phyloP scores from a whole-genome alignment of 2,329 filamentous ascomycete species.

The Boeremia lycopersici region DNA sequence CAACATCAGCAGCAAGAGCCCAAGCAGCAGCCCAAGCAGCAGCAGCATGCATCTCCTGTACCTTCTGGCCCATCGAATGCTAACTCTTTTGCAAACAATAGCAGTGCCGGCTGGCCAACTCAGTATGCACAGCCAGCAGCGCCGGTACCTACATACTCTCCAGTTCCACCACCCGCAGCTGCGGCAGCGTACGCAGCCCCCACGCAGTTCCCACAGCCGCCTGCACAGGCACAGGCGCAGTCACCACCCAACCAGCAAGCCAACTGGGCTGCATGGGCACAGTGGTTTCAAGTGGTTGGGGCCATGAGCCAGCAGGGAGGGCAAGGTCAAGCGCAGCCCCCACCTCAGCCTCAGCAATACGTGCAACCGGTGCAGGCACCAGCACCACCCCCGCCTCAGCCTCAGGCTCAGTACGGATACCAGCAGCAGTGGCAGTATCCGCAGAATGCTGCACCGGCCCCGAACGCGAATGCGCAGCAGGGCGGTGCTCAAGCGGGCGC shows the following conservation, averaged over 20 bases:
- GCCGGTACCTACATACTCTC: constrained; percentile 19
- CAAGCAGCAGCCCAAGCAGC: constrained; percentile 3
- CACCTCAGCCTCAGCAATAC: constrained; percentile 23
- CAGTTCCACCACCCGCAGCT: constrained; percentile 23
- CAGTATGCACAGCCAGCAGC: constrained; percentile 30
- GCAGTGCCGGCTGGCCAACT: constrained; percentile 25
- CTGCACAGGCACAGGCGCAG: constrained; percentile 5
- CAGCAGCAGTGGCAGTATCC: constrained; percentile 33
- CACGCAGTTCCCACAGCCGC: constrained; percentile 21
- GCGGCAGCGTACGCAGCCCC: constrained; percentile 24
- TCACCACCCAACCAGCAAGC: constrained; percentile 27
- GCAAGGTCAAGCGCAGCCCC: constrained; percentile 25
- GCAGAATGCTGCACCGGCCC: constrained; percentile 27
- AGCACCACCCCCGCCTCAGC: constrained; percentile 29
- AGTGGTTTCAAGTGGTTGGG: constrained; percentile 35
- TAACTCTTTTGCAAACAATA: constrained; percentile 31
- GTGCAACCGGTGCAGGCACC: constrained; percentile 25
- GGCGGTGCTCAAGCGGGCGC: constrained; percentile 29
- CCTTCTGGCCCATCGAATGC: constrained; percentile 27
- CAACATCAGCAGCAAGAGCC: constrained; percentile 18
- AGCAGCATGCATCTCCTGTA: constrained; percentile 27
- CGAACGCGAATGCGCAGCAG: constrained; percentile 24
- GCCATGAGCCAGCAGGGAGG: constrained; percentile 32
- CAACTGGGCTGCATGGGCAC: constrained; percentile 36
- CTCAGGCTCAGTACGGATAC: constrained; percentile 32